Evolutionary conservation across 2,329 filamentous ascomycete genomes (phyloP).

Genomic region (Capronia epimyces): DNA sequence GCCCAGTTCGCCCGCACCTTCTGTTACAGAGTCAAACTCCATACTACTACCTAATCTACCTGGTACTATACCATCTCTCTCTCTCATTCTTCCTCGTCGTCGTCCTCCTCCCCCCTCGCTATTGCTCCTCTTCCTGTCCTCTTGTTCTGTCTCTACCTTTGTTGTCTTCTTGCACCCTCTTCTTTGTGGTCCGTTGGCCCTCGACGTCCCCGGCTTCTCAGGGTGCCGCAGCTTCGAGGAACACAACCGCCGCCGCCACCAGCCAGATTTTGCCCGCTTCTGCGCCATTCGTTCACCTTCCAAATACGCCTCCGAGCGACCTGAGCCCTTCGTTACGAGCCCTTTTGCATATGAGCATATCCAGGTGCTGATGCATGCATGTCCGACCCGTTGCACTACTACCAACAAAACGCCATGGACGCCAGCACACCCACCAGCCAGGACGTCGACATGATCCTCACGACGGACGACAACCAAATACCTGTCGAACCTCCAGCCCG

Average conservation of each 20-base stretch:
- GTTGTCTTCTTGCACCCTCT: background rate
- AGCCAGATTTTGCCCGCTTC: slow-evolving; percentile 1
- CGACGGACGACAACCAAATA: slow-evolving; percentile 33
- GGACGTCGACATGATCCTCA: slow-evolving; percentile 41
- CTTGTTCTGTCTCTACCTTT: background rate
- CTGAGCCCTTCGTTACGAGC: background rate
- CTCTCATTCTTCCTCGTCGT: background rate
- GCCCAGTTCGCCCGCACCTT: too few species aligned
- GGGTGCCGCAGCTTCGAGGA: background rate
- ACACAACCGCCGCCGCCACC: background rate
- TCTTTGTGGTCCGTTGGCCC: background rate
- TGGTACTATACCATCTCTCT: background rate
- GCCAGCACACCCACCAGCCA: slow-evolving; percentile 16
- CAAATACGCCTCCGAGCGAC: background rate
- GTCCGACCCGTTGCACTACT: background rate
- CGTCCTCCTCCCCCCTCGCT: background rate
- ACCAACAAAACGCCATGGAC: slow-evolving; percentile 11
- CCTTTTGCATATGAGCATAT: background rate
- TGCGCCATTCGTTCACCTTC: slow-evolving; percentile 8
- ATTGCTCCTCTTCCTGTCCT: background rate
- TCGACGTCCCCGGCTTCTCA: background rate
- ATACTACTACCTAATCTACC: too few species aligned
- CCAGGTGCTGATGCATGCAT: background rate
- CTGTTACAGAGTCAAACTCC: too few species aligned
- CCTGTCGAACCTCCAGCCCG: slow-evolving; percentile 52